Evolutionary conservation across 2,329 filamentous ascomycete genomes (phyloP), one percentile per base, ranked within the genome.

Genomic region (Phyllosticta citriasiana): DNA sequence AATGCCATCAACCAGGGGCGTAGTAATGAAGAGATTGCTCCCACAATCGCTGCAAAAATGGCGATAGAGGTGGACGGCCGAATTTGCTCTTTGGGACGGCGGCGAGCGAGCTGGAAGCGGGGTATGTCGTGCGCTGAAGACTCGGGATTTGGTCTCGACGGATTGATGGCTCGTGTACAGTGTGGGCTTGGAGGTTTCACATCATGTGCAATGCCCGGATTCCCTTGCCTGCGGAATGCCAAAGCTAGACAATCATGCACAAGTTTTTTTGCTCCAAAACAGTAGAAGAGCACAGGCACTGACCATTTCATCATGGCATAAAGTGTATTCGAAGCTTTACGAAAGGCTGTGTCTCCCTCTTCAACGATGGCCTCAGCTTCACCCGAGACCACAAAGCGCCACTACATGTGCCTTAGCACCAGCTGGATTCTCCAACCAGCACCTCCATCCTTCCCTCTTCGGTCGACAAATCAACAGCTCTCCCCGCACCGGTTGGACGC

Each of bases 21-120:
- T 47, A 4, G 22, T 56, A 3, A 53, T 30, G 22, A 30, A 61
- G 9, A 57, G 14, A 6, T 26, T 19, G 25, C 54, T 61, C 8
- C 54, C 59, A 24, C 59, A 61, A 19, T 61, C 50, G 16, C 59
- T 40, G 54, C 59, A 61, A 9, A 56, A 57, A 47, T 61, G 54
- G 6, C 59, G 59, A 40, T 26, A 53, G 3, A 61, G 16, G 14
- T 47, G 40, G 40, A n/a, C 40, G 40, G 40, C n/a, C 16, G 40
- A 47, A 47, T 47, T 47, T n/a, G 16, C 40, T 16, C 40, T 47
- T n/a, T 47, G 40, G 40, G 40, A 30, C 27, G 27, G 27, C 27
- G 40, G 7, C n/a, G 40, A 5, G 40, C 33, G 33, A 40, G 19
- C 19, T 22, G 19, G 33, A 40, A 40, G 40, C 6, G 40, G 40